phyloP scores from a whole-genome alignment of 257 asterid species.

The Jasminum sambac region DNA sequence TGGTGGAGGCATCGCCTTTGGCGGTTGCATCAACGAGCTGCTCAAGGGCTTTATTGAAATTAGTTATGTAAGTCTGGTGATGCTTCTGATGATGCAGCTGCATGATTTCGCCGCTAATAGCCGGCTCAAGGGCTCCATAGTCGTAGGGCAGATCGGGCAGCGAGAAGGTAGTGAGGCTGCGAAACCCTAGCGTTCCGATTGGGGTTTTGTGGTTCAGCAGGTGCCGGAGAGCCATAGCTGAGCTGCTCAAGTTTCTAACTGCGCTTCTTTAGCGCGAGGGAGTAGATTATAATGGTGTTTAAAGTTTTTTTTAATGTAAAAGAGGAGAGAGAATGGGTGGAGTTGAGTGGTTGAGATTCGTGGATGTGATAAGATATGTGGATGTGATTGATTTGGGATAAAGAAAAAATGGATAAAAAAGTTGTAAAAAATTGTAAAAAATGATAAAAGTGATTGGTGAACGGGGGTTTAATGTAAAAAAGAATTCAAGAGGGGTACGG shows the following conservation, averaged over 20 bases:
- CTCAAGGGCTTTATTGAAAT: constrained; percentile 84
- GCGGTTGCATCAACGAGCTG: constrained; percentile 71
- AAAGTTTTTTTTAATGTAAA: too few species aligned
- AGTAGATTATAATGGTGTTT: too few species aligned
- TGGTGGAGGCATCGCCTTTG: constrained; percentile 65
- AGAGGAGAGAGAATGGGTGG: too few species aligned
- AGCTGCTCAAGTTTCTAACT: not conserved
- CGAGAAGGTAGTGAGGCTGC: constrained; percentile 62
- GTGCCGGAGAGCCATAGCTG: constrained; percentile 66
- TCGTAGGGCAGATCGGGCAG: constrained; percentile 88
- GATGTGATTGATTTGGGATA: too few species aligned
- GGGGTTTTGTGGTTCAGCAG: constrained; percentile 44
- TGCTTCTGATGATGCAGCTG: constrained; percentile 96
- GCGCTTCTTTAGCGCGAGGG: too few species aligned
- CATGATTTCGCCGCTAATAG: constrained; percentile 90
- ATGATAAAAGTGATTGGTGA: too few species aligned
- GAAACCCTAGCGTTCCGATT: constrained; percentile 42
- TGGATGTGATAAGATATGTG: too few species aligned
- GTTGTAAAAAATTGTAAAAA: too few species aligned
- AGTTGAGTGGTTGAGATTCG: too few species aligned
- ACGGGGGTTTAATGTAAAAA: too few species aligned
- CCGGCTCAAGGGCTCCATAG: constrained; percentile 85
- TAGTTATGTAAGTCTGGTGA: constrained; percentile 86
- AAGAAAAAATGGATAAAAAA: too few species aligned
- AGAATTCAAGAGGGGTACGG: too few species aligned